These are phyloP conservation scores for Xenoacremonium recifei DNA, from an alignment of 2,329 filamentous ascomycete genomes.

Conservation along the genomic window DNA sequence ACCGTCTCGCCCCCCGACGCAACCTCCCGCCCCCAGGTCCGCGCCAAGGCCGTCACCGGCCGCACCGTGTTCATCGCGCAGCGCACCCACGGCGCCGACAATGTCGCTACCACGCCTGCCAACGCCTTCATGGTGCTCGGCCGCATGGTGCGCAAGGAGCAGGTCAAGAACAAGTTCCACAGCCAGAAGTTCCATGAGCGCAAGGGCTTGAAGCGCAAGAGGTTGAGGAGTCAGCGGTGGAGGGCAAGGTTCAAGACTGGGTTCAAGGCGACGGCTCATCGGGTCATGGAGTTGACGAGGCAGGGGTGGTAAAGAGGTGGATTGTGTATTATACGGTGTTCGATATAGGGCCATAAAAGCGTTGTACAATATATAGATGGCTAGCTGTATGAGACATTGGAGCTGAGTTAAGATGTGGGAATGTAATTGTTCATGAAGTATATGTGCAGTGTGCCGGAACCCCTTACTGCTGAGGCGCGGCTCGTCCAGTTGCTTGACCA, in stretches of 20 bases:
- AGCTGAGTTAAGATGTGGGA: too few relatives aligned
- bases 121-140: slow-evolving; percentile 43
- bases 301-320: slow-evolving; percentile 68
- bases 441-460: too few relatives aligned
- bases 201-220: slow-evolving; percentile 74
- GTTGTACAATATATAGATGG: slow-evolving; percentile 25
- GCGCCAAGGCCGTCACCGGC: slow-evolving; percentile 33
- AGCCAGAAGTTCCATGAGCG: slow-evolving; percentile 73
- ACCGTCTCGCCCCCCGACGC: slow-evolving; percentile 18
- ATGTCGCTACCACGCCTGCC: slow-evolving; percentile 38
- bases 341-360: slow-evolving; percentile 6
- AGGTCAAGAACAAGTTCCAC: slow-evolving; percentile 52
- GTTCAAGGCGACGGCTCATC: slow-evolving; percentile 61
- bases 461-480: too few relatives aligned
- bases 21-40: slow-evolving; percentile 27
- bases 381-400: slow-evolving; percentile 19
- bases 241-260: slow-evolving; percentile 64
- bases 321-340: slow-evolving; percentile 14
- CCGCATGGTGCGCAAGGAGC: slow-evolving; percentile 48
- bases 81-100: slow-evolving; percentile 22
- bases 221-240: slow-evolving; percentile 69
- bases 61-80: slow-evolving; percentile 38
- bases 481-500: background rate
- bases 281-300: slow-evolving; percentile 68
- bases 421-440: too few relatives aligned